These are phyloP conservation scores for Cutaneotrichosporon cavernicola DNA, from an alignment of 1,284 basidiomycete genomes.

Conservation along the genomic window DNA sequence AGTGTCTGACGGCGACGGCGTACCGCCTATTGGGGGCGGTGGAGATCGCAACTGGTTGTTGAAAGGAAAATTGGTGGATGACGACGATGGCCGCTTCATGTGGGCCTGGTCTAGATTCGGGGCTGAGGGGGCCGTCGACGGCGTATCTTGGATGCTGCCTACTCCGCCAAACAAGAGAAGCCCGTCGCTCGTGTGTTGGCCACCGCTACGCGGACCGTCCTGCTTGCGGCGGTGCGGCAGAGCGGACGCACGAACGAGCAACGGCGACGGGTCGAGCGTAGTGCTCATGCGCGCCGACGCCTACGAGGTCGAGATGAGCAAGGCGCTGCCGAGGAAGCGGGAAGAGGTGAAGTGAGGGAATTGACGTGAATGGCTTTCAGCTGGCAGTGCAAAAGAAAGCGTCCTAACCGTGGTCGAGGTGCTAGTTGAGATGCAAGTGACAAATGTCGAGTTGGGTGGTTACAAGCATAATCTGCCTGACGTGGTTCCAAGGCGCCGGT, in stretches of 20 bases:
- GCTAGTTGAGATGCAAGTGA: background rate
- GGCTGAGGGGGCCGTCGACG: background rate
- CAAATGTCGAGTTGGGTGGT: background rate
- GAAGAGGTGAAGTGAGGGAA: background rate
- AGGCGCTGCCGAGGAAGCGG: background rate
- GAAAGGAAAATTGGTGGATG: constrained; percentile 5
- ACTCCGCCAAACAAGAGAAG: background rate
- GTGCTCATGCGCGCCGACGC: constrained; percentile 5
- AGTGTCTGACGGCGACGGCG: constrained; percentile 5
- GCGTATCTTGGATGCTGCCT: background rate
- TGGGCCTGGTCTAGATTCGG: background rate
- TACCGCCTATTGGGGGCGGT: background rate
- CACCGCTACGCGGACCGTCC: background rate
- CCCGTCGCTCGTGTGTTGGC: background rate
- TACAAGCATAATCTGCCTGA: constrained; percentile 1
- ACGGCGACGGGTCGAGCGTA: constrained; percentile 6
- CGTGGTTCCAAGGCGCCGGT: background rate
- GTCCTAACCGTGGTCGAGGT: background rate
- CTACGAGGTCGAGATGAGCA: background rate
- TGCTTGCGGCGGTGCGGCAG: background rate
- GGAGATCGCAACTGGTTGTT: background rate
- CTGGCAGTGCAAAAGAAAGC: background rate
- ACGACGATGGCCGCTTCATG: background rate
- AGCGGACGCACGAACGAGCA: constrained; percentile 5
- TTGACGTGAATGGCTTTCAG: background rate